Base-by-base conservation (phyloP, 2,329 filamentous ascomycete genomes). In the Hymenoscyphus fructigenus region DNA sequence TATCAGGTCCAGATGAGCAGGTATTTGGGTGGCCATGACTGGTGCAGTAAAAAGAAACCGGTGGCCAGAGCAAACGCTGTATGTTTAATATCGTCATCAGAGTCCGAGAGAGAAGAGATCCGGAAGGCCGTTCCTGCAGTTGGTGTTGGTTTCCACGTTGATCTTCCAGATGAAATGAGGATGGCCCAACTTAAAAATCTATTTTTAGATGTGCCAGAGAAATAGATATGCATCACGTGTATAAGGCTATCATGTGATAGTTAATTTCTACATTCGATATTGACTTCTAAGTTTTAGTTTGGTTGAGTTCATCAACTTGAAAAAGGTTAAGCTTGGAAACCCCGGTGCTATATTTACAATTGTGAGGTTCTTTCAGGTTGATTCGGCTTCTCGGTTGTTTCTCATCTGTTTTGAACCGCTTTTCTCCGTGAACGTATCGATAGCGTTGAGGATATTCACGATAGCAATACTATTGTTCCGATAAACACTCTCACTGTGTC, bases 1-100 rank as follows among this genome's bases (percentile, higher is more conserved):
- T 65, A 47, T 65, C 63, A 65, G 44, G 44, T 50, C 44, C 7
- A 23, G n/a, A 20, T 12, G n/a, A 20, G n/a, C 20, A 20, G 10
- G 44, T 12, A 50, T 23, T 50, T 23, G n/a, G 20, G 9, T 50
- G 44, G 17, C 44, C 20, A 36, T 5, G 34, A 36, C 34, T 12
- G 34, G 34, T 12, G 12, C 34, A 15, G 4, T 3, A 50, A 23
- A 3, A 50, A 23, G 44, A 50, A 50, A 50, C 44, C 7, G n/a
- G 44, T 50, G 44, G 44, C 44, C 44, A 50, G 44, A 50, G 44
- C 44, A 50, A 50, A 23, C 10, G 44, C 20, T 50, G n/a, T 15
- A 23, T 23, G 44, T 23, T 50, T 50, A 50, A 20, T 12, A 26
- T 23, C 20, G 44, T 50, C 44, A 26, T 23, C 10, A 47, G n/a